phyloP scores from a whole-genome alignment of 495 filamentous ascomycete genomes.

The Xylaria sp. region DNA sequence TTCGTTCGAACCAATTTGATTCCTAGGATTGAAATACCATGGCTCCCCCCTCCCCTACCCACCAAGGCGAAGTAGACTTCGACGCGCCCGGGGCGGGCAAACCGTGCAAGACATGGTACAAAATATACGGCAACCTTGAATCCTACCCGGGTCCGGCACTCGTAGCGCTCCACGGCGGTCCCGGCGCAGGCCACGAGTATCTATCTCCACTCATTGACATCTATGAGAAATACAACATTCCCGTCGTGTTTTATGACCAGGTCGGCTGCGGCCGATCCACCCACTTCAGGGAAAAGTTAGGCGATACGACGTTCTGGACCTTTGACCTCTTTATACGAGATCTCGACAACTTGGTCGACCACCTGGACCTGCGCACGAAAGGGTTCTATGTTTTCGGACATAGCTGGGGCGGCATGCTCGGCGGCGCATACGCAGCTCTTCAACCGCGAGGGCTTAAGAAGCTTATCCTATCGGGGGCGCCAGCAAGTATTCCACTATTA shows the following conservation, averaged over 20 bases:
- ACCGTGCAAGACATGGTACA: constrained; percentile 56
- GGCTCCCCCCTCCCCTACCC: constrained; percentile 14
- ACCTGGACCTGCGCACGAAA: constrained; percentile 45
- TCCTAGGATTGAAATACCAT: not conserved
- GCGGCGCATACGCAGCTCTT: constrained; percentile 39
- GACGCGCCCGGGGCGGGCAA: constrained; percentile 45
- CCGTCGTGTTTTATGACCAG: constrained; percentile 64
- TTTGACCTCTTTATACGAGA: constrained; percentile 59
- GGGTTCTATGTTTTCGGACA: constrained; percentile 58
- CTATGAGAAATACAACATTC: constrained; percentile 43
- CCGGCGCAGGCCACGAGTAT: constrained; percentile 55
- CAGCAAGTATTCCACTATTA: constrained; percentile 43
- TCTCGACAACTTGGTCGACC: constrained; percentile 57
- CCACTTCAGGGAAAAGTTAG: constrained; percentile 49
- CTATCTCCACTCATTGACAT: constrained; percentile 51
- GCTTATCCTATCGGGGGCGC: constrained; percentile 49
- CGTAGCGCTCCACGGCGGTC: constrained; percentile 53
- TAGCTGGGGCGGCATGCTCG: constrained; percentile 63
- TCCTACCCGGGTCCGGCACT: constrained; percentile 22
- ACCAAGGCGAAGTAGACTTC: constrained; percentile 43
- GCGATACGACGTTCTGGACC: constrained; percentile 46
- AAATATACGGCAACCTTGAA: constrained; percentile 45
- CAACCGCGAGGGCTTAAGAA: constrained; percentile 51
- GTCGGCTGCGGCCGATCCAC: constrained; percentile 59
- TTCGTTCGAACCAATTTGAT: not conserved